Evolutionary conservation across 768 basidiomycete species (phyloP).

Genomic region (Podaxis rugospora): DNA sequence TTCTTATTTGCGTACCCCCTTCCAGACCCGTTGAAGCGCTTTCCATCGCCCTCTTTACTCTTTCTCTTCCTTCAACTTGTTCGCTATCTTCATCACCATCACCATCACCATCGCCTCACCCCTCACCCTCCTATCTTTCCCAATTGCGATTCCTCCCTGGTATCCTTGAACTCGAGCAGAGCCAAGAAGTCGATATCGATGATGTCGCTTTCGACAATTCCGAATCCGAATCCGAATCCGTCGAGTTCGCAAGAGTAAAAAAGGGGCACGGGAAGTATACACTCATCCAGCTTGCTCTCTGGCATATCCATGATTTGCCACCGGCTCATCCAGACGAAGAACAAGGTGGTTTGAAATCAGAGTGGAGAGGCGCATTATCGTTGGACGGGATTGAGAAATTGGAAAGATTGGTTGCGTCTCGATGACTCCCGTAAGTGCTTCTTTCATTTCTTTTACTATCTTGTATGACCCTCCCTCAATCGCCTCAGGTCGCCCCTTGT

Average conservation of each 20-base stretch:
- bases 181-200: background rate
- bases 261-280: background rate
- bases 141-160: background rate
- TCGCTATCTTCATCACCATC: background rate
- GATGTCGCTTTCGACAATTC: background rate
- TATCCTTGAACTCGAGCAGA: background rate
- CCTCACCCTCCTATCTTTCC: background rate
- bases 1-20: slow-evolving; percentile 1
- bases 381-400: background rate
- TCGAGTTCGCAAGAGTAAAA: background rate
- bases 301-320: slow-evolving; percentile 6
- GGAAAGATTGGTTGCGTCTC: background rate
- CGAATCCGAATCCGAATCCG: background rate
- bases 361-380: slow-evolving; percentile 7
- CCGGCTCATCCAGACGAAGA: background rate
- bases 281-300: slow-evolving; percentile 2
- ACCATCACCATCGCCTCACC: too few relatives aligned
- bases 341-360: background rate
- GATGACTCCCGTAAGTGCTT: background rate
- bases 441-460: background rate
- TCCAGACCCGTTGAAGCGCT: background rate
- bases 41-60: background rate
- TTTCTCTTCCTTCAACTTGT: background rate
- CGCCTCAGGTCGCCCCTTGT: too few relatives aligned
- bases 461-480: too few relatives aligned